Conservation (phyloP, 768 basidiomycete species). For the Strobilomyces echinocephalus region DNA sequence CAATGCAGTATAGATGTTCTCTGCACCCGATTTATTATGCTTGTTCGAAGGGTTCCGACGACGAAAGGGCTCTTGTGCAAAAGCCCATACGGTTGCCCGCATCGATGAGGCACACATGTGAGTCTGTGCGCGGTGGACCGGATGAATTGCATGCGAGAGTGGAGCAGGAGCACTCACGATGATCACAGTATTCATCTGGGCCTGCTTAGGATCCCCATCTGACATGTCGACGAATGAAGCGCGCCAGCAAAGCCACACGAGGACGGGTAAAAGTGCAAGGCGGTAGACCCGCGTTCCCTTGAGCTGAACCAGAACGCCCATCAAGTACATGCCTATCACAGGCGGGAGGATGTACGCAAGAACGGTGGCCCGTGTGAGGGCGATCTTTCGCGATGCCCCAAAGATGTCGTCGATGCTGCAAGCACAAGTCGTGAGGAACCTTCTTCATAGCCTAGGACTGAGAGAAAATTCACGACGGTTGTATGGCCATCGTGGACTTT, state of each 20-base stretch:
- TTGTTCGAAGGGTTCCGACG: too few relatives aligned
- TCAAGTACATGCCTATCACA: constrained; percentile 41
- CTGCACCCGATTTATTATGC: neutral
- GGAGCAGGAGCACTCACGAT: constrained; percentile 11
- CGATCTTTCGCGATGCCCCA: constrained; percentile 3
- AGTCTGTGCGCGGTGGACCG: constrained; percentile 3
- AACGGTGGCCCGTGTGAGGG: constrained; percentile 22
- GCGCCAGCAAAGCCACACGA: constrained; percentile 41
- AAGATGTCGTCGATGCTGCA: neutral
- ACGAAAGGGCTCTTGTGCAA: too few relatives aligned
- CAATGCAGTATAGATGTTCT: neutral
- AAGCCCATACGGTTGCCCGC: neutral
- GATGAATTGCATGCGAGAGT: neutral
- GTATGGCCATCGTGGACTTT: neutral
- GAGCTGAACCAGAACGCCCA: constrained; percentile 49
- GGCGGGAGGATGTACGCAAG: constrained; percentile 38
- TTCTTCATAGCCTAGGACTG: neutral
- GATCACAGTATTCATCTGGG: constrained; percentile 10
- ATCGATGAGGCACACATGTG: constrained; percentile 11
- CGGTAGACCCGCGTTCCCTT: constrained; percentile 39
- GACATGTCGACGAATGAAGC: constrained; percentile 27
- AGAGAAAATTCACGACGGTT: neutral
- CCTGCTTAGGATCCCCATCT: constrained; percentile 14
- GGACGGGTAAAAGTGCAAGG: constrained; percentile 44
- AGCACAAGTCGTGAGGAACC: neutral